Evolutionary conservation across 2,329 filamentous ascomycete species (phyloP).

Genomic region (Fusarium sp.): DNA sequence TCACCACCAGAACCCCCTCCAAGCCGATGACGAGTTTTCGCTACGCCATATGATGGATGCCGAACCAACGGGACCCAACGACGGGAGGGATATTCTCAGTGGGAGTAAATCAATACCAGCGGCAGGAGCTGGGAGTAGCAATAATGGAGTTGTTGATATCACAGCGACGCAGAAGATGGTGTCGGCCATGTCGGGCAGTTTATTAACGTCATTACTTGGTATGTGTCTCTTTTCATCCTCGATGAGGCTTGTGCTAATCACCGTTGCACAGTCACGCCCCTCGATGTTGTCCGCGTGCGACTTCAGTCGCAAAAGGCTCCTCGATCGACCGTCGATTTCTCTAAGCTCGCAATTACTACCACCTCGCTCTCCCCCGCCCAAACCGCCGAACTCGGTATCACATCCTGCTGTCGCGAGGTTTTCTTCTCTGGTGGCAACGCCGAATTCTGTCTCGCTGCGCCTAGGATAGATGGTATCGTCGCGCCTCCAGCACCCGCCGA

Average conservation of each 20-base stretch:
- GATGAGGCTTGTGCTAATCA: slow-evolving; percentile 7
- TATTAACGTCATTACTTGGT: slow-evolving; percentile 91
- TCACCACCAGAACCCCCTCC: slow-evolving; percentile 34
- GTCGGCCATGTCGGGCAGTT: slow-evolving; percentile 88
- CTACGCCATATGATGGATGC: slow-evolving; percentile 45
- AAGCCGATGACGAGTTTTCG: slow-evolving; percentile 44
- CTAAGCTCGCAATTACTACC: slow-evolving; percentile 65
- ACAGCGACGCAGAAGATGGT: slow-evolving; percentile 92
- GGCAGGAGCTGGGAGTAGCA: slow-evolving; percentile 11
- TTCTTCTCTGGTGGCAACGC: slow-evolving; percentile 93
- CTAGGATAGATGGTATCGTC: slow-evolving; percentile 60
- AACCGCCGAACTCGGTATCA: slow-evolving; percentile 84
- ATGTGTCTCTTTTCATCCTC: slow-evolving; percentile 46
- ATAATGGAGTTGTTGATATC: slow-evolving; percentile 68
- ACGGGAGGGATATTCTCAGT: slow-evolving; percentile 8
- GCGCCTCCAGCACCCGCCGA: slow-evolving; percentile 63
- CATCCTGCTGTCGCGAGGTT: slow-evolving; percentile 94
- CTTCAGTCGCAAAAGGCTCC: slow-evolving; percentile 81
- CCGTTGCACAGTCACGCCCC: slow-evolving; percentile 77
- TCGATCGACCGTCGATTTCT: slow-evolving; percentile 62
- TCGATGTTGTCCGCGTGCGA: slow-evolving; percentile 95
- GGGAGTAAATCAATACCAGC: slow-evolving; percentile 14
- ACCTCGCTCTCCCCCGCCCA: slow-evolving; percentile 75
- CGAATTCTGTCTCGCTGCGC: slow-evolving; percentile 81
- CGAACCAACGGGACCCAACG: slow-evolving; percentile 22